A percentile compares a stretch with the other conserved stretches of the same genome.
These are phyloP conservation scores for Ambrosia artemisiifolia DNA, from an alignment of 129 eudicot species.

Conservation along the genomic window DNA sequence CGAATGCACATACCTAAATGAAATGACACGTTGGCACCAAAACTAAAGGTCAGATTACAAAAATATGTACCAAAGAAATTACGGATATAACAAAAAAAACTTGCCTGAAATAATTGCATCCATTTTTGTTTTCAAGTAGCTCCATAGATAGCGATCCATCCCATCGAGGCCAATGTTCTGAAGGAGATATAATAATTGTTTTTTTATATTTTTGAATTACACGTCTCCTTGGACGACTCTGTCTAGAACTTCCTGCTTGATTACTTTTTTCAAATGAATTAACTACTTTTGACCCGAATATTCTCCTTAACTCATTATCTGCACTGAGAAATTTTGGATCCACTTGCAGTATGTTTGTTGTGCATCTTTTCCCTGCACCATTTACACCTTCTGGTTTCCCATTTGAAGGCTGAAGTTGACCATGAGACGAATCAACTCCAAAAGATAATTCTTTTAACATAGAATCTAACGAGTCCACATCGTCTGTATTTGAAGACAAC, in stretches of 20 bases:
- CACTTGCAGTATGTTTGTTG: constrained; percentile 57
- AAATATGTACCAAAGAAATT: neutral
- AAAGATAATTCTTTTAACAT: constrained; percentile 42
- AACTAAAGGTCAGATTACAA: neutral
- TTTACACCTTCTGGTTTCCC: constrained; percentile 27
- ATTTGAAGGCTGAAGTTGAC: constrained; percentile 23
- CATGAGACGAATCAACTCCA: constrained; percentile 45
- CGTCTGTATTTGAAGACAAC: constrained; percentile 11
- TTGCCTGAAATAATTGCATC: constrained; percentile 62
- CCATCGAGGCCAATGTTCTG: constrained; percentile 96
- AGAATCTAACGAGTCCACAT: constrained; percentile 22
- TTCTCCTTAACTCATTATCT: constrained; percentile 83
- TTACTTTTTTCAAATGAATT: constrained; percentile 62
- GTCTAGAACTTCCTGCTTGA: constrained; percentile 71
- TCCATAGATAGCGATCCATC: constrained; percentile 92
- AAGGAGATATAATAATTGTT: constrained; percentile 65
- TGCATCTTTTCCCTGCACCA: constrained; percentile 28
- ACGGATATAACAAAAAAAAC: neutral
- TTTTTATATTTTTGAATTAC: constrained; percentile 53
- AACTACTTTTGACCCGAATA: constrained; percentile 92
- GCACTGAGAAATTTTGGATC: constrained; percentile 83
- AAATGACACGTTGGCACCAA: constrained; percentile 2
- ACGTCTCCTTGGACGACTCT: constrained; percentile 62
- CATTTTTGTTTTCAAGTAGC: constrained; percentile 61
- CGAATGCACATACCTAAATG: constrained; percentile 61